A percentile compares a stretch with the other conserved stretches of the same genome.
phyloP scores from a whole-genome alignment of 371 early-diverging fungal species.

The Batkoa obscura region DNA sequence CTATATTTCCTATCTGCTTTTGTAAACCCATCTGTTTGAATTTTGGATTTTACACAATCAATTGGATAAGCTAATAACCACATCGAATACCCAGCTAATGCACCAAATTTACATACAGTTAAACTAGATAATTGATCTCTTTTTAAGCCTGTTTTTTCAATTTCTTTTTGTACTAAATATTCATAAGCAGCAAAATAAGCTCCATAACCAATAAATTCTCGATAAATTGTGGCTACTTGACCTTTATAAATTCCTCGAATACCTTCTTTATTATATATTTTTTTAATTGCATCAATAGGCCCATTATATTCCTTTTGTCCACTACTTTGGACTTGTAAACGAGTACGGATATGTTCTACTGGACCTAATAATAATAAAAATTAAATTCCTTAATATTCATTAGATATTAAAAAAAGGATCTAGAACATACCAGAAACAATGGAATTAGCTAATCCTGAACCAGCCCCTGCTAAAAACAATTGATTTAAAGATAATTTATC shows the following conservation, averaged over 20 bases:
- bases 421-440: conserved; percentile 32
- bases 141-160: conserved; percentile 21
- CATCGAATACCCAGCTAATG: conserved; percentile 60
- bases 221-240: conserved; percentile 48
- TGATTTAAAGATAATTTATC: conserved; percentile 34
- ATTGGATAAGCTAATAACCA: conserved; percentile 55
- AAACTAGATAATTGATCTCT: conserved; percentile 38
- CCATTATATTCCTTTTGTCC: conserved; percentile 22
- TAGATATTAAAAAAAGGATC: not conserved
- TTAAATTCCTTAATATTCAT: not conserved
- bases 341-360: conserved; percentile 65
- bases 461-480: conserved; percentile 57
- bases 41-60: conserved; percentile 58
- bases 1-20: conserved; percentile 29
- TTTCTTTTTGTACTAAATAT: conserved; percentile 42
- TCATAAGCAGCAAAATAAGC: conserved; percentile 67
- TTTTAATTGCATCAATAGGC: conserved; percentile 46
- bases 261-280: conserved; percentile 53
- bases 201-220: conserved; percentile 64
- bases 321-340: conserved; percentile 50
- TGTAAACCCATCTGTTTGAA: conserved; percentile 56
- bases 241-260: conserved; percentile 63
- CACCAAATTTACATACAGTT: conserved; percentile 49
- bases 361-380: conserved; percentile 26
- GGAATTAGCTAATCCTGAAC: conserved; percentile 60